Evolutionary conservation across 148 eudicot genomes (phyloP).

Genomic region (Rhododendron kiyosumense): DNA sequence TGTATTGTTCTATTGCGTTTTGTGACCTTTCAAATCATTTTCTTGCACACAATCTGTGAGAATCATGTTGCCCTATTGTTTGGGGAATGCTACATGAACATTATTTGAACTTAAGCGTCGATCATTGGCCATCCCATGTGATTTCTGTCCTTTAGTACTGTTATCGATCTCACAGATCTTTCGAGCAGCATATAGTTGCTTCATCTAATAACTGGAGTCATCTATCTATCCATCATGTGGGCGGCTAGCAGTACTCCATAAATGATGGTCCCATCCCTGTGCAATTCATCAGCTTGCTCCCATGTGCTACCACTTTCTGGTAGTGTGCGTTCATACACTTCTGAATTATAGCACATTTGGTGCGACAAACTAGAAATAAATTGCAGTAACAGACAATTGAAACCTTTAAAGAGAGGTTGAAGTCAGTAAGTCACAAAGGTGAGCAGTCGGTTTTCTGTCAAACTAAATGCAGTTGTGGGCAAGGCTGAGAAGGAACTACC

Average conservation of each 20-base stretch:
- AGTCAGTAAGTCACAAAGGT: neutral
- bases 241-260: neutral
- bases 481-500: neutral
- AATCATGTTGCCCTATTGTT: neutral
- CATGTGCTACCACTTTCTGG: conserved; percentile 5
- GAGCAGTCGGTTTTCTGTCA: neutral
- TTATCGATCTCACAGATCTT: conserved; percentile 7
- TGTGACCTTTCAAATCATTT: neutral
- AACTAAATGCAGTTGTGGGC: neutral
- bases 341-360: neutral
- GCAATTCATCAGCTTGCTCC: neutral
- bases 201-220: neutral
- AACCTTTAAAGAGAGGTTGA: neutral
- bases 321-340: neutral
- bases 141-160: conserved; percentile 3
- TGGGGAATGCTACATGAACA: neutral
- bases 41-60: neutral
- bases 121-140: conserved; percentile 13
- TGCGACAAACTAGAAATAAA: neutral
- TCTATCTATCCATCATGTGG: neutral
- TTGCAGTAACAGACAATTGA: neutral
- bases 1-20: neutral
- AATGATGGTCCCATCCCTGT: conserved; percentile 5
- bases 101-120: neutral
- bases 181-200: neutral